Base-by-base conservation (phyloP, 306 rosid species). In the Hippophae rhamnoides region DNA sequence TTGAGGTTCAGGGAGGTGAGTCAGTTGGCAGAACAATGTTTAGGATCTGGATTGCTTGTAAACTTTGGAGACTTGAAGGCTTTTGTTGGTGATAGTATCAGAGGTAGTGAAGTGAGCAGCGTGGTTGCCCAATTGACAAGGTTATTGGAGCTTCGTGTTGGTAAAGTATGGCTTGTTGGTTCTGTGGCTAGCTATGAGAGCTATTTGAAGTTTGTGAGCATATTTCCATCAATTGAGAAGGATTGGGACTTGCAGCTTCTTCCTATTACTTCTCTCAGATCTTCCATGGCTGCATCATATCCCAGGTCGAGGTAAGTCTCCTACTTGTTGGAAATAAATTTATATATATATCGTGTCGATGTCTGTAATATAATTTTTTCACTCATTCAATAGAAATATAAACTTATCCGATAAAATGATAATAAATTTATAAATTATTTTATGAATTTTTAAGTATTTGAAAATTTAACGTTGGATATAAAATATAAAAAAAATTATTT, bases 191-290 rank as follows among this genome's bases (percentile, higher is more conserved):
- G 80, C 66, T 84, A 88, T 47, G 99, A 89, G 55, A 78, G 75
- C 64, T 93, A 88, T 66, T 70, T 86, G 82, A 86, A 84, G 54
- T 86, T 93, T 58, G 60, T 86, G 54, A 78, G 69, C 6, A 77
- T 59, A 70, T 93, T 82, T 74, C 84, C 94, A 18, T 73, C 75
- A n/a, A 55, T 88, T 0, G 99, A 88, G 63, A 93, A 81, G 71
- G 95, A 93, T 5, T 89, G 88, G 97, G 87, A 86, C 62, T 70
- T 93, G 74, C 94, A 86, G 67, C 93, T 83, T 77, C 77, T 88
- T 5, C 99, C 94, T 1, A 93, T 93, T 46, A 88, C 95, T n/a
- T 88, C 87, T 74, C 69, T 82, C 48, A 78, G 67, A 53, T 65
- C 89, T 68, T 71, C 74, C 72, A 57, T 61, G 77, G 47, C 74